Conservation (phyloP, 140 eudicot genomes). For the Senecio squalidus region DNA sequence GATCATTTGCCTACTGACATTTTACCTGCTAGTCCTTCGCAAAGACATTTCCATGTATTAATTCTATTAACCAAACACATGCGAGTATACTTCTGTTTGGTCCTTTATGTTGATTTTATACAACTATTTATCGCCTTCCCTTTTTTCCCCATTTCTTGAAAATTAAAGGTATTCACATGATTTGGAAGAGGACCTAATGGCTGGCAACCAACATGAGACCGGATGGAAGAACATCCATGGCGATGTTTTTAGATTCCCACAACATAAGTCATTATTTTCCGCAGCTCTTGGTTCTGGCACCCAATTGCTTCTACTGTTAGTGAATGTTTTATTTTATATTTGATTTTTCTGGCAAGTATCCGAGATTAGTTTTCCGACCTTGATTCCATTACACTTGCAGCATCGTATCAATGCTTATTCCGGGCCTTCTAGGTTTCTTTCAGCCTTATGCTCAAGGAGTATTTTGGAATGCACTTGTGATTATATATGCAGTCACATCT, state of each 20-base stretch:
- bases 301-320: conserved; percentile 39
- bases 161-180: conserved; percentile 29
- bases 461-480: conserved; percentile 35
- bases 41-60: conserved; percentile 36
- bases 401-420: conserved; percentile 15
- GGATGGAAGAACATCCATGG: conserved; percentile 52
- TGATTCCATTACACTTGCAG: conserved; percentile 19
- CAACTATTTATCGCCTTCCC: not conserved
- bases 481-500: conserved; percentile 30
- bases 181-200: conserved; percentile 26
- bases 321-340: not conserved
- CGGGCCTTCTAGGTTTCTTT: conserved; percentile 31
- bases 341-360: not conserved
- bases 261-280: conserved; percentile 34
- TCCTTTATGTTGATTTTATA: not conserved
- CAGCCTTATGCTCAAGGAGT: conserved; percentile 8
- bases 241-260: conserved; percentile 42
- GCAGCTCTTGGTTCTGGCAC: conserved; percentile 45
- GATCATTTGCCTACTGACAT: conserved; percentile 19
- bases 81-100: not conserved
- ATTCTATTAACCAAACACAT: not conserved
- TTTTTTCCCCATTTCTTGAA: not conserved
- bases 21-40: conserved; percentile 30
- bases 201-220: conserved; percentile 29
- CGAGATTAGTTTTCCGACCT: not conserved